These are phyloP conservation scores for Misopates orontium DNA, from an alignment of 257 asterid genomes.

Conservation along the genomic window DNA sequence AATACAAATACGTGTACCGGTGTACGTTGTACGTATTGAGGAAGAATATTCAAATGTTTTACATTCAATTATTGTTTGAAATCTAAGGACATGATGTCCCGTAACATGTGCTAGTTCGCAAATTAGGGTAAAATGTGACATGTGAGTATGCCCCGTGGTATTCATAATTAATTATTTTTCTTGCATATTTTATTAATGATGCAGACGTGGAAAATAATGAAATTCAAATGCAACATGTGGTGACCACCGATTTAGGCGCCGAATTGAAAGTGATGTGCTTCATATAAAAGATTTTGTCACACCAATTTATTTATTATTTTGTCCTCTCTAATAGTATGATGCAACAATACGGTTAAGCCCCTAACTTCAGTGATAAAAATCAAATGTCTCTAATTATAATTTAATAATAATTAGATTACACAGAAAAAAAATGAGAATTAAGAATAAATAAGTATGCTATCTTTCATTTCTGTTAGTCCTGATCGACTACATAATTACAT, in stretches of 20 bases:
- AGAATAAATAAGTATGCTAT: too few relatives aligned
- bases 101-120: conserved; percentile 35
- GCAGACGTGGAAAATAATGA: conserved; percentile 36
- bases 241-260: conserved; percentile 35
- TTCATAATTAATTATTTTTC: neutral
- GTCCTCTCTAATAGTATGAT: neutral
- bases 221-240: neutral
- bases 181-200: neutral
- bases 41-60: conserved; percentile 10
- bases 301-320: neutral
- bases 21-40: neutral
- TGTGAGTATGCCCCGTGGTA: conserved; percentile 25
- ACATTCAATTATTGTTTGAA: conserved; percentile 19
- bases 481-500: too few relatives aligned
- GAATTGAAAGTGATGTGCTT: conserved; percentile 26
- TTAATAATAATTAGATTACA: too few relatives aligned
- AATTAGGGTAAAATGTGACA: conserved; percentile 19
- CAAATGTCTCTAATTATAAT: too few relatives aligned
- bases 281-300: conserved; percentile 30
- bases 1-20: conserved; percentile 12
- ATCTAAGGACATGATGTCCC: conserved; percentile 24
- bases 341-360: neutral
- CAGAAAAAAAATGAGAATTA: too few relatives aligned
- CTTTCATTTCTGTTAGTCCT: too few relatives aligned
- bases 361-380: too few relatives aligned